Base-by-base conservation (phyloP, 352 stramenopile species). In the Globisporangium paddicum region DNA sequence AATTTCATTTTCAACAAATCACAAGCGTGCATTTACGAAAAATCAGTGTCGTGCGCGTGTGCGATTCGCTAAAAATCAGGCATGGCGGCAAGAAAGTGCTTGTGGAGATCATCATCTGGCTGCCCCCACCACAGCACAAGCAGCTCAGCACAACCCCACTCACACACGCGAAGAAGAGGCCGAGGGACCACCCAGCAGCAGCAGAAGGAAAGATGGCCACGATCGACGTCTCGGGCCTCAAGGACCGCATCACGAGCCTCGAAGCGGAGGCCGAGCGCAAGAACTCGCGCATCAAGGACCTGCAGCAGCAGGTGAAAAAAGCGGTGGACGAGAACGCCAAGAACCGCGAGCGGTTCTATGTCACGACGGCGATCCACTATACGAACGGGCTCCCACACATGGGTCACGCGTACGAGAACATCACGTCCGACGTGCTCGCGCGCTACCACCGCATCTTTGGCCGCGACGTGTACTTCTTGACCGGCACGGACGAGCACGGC, bases 321-420 rank as follows among this genome's bases (percentile, higher is more conserved):
- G 60, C 64, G 47, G 62, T 86, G 55, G 40, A 77, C 30, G 63
- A 73, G 40, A 68, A 58, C 8, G 67, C 63, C 23, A 81, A 76
- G 60, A 52, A 73, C 51, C 66, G 65, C 28, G 80, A 92, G 69
- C 79, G 71, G 5, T 99, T 98, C 75, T 99, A 99, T 81, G 73
- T 99, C 51, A 99, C 96, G 59, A 99, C 97, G 32, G 97, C 97
- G 51, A 99, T 99, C 79, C 98, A 99, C 77, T 99, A 99, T 82
- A 98, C 97, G 48, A 99, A 99, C 59, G 87, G 87, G 3, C 48
- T 73, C 53, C 93, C 96, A 57, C 97, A 99, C 78, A 99, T 99
- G 83, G 97, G 97, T 38, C 97, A 99, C 73, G 97, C 97, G 9
- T 99, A 99, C 82, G 97, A 99, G 76, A 98, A 96, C 51, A 83